Evolutionary conservation across 2,329 filamentous ascomycete genomes (phyloP), one percentile per base, ranked within the genome.

Genomic region (Didymellaceae sp.): DNA sequence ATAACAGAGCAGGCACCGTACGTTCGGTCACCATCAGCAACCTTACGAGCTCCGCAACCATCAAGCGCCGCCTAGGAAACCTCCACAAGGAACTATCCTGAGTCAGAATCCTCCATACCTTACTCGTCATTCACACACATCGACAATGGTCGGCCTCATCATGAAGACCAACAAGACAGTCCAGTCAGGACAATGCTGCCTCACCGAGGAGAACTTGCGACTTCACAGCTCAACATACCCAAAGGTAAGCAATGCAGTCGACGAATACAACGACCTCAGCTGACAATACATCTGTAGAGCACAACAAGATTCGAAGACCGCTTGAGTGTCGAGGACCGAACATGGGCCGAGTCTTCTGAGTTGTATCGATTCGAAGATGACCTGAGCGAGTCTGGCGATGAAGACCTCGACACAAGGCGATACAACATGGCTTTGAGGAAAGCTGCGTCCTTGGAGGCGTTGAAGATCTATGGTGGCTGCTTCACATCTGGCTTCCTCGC

Each of bases 191-290:
- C 28, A 30, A 31, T 28, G 22, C 43, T 47, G 34, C 26, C 55
- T 72, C 30, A 70, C 69, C 1, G 65, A 69, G 34, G 63, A 67
- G 35, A 73, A 72, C 49, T 33, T 73, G 22, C 58, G 61, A 38
- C 46, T 65, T 32, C 68, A 73, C 45, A 64, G 65, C 41, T 61
- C 57, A 1, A 45, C 57, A 38, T 59, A 51, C 24, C 41, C 43
- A 14, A 62, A 66, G 59, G 70, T 72, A 49, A 24, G 55, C 49
- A 11, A 25, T 25, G 6, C 18, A 2, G 20, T 25, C 39, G 6
- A 13, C 16, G 2, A 10, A 17, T n/a, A 24, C n/a, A 21, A 26
- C 31, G 10, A 32, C 24, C n/a, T 10, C 17, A 17, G 26, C 51
- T 64, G 28, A 65, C 48, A 31, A 39, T 10, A 1, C 32, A 1